phyloP scores from a whole-genome alignment of 2,329 filamentous ascomycete genomes.

The Remersonia thermophila region DNA sequence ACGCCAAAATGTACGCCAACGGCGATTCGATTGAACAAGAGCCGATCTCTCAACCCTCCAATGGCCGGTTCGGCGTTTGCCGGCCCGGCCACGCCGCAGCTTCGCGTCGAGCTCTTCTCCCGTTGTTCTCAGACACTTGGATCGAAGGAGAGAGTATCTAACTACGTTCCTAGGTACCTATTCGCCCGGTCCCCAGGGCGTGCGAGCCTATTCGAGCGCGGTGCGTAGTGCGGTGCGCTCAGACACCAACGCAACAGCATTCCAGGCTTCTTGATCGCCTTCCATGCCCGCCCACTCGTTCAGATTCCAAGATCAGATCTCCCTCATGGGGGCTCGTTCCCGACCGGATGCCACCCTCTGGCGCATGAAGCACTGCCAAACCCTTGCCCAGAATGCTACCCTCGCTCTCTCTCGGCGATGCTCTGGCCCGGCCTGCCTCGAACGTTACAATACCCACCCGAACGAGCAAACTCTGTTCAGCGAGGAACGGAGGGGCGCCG shows the following conservation, averaged over 20 bases:
- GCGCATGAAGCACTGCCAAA: conserved; percentile 15
- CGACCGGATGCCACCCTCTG: conserved; percentile 18
- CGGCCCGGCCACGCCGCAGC: too few species aligned
- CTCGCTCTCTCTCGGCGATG: conserved; percentile 2
- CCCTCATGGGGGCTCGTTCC: conserved; percentile 16
- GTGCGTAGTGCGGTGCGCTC: conserved; percentile 6
- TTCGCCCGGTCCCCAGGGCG: too few species aligned
- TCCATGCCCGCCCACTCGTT: conserved; percentile 14
- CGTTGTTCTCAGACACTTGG: too few species aligned
- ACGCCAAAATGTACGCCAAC: too few species aligned
- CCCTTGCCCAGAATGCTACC: conserved; percentile 13
- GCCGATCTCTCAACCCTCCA: background rate
- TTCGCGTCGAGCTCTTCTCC: too few species aligned
- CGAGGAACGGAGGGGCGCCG: too few species aligned
- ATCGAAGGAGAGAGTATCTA: too few species aligned
- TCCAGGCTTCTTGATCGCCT: conserved; percentile 19
- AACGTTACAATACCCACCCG: too few species aligned
- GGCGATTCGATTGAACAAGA: too few species aligned
- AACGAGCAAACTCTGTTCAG: conserved; percentile 1
- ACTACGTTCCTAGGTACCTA: too few species aligned
- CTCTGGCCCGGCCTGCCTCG: background rate
- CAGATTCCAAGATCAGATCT: conserved; percentile 19
- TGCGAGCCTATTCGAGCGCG: too few species aligned
- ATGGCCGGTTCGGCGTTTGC: background rate
- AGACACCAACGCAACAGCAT: conserved; percentile 6